A percentile compares a stretch with the other conserved stretches of the same genome.
These are phyloP conservation scores for Aspergillus hancockii DNA, from an alignment of 495 filamentous ascomycete genomes.

Conservation along the genomic window DNA sequence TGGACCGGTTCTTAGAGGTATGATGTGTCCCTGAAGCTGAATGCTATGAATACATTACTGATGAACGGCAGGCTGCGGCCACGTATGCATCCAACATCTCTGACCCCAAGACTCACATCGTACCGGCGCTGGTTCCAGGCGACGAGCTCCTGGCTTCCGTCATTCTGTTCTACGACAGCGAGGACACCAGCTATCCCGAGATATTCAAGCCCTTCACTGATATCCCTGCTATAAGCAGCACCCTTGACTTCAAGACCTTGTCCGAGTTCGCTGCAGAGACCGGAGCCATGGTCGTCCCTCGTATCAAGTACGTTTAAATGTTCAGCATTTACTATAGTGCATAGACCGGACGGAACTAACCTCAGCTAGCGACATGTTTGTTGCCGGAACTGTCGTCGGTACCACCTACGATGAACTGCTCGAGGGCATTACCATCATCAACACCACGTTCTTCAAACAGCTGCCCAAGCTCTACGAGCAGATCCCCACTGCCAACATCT, in stretches of 20 bases:
- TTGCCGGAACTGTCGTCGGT: constrained; percentile 37
- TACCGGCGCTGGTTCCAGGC: constrained; percentile 34
- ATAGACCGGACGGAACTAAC: constrained; percentile 5
- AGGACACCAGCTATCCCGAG: constrained; percentile 28
- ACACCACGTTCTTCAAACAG: constrained; percentile 36
- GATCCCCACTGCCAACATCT: constrained; percentile 33
- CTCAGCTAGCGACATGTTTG: constrained; percentile 32
- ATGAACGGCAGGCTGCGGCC: constrained; percentile 25
- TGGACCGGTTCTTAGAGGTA: constrained; percentile 34
- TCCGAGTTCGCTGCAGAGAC: constrained; percentile 31
- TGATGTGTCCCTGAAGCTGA: neutral
- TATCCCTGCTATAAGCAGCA: constrained; percentile 34
- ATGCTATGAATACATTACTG: neutral
- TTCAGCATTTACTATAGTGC: neutral
- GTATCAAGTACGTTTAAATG: constrained; percentile 30
- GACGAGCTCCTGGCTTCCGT: constrained; percentile 31
- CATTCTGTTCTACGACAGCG: constrained; percentile 42
- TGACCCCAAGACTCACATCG: constrained; percentile 36
- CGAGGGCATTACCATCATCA: constrained; percentile 37
- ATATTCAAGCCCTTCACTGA: constrained; percentile 40
- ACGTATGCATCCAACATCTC: constrained; percentile 33
- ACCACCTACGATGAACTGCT: constrained; percentile 30
- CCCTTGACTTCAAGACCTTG: constrained; percentile 37
- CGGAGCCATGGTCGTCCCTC: constrained; percentile 26
- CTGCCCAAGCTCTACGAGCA: constrained; percentile 34